phyloP scores from a whole-genome alignment of 2,329 filamentous ascomycete genomes.

The Aphanoascus verrucosus region DNA sequence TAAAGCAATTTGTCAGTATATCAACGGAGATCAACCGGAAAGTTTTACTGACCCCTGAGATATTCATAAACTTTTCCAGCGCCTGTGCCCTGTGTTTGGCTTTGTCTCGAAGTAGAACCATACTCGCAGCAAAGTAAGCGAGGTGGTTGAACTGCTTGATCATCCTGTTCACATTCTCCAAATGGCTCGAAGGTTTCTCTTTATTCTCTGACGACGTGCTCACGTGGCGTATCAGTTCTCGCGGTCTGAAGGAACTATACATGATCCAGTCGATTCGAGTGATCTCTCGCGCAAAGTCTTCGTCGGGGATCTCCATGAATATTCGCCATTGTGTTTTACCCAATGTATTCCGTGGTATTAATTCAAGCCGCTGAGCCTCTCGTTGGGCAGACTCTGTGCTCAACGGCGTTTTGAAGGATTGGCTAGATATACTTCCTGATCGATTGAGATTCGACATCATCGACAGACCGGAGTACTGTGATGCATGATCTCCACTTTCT shows the following conservation, averaged over 20 bases:
- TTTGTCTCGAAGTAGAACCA: conserved; percentile 84
- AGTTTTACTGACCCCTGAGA: conserved; percentile 47
- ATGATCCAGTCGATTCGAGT: conserved; percentile 97
- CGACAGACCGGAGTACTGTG: conserved; percentile 32
- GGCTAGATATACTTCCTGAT: conserved; percentile 31
- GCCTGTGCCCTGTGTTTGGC: conserved; percentile 86
- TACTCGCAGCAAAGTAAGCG: conserved; percentile 70
- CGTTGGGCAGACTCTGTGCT: conserved; percentile 62
- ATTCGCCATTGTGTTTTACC: conserved; percentile 81
- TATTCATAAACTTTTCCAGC: conserved; percentile 89
- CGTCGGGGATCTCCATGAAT: conserved; percentile 76
- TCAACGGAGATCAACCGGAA: not conserved
- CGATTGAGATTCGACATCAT: conserved; percentile 31
- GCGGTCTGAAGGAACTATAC: conserved; percentile 87
- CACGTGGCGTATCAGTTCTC: conserved; percentile 86
- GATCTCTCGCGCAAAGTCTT: conserved; percentile 79
- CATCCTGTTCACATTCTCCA: conserved; percentile 88
- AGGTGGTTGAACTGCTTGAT: conserved; percentile 85
- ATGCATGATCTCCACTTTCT: conserved; percentile 29
- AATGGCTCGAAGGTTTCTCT: conserved; percentile 55
- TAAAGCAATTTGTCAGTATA: conserved; percentile 27
- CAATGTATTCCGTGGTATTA: conserved; percentile 57
- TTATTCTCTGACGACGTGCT: conserved; percentile 50
- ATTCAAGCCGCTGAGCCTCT: conserved; percentile 61
- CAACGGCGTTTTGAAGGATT: conserved; percentile 33